A percentile compares a stretch with the other conserved stretches of the same genome.
phyloP scores from a whole-genome alignment of 148 eudicot genomes.

The Amaranthus cruentus region DNA sequence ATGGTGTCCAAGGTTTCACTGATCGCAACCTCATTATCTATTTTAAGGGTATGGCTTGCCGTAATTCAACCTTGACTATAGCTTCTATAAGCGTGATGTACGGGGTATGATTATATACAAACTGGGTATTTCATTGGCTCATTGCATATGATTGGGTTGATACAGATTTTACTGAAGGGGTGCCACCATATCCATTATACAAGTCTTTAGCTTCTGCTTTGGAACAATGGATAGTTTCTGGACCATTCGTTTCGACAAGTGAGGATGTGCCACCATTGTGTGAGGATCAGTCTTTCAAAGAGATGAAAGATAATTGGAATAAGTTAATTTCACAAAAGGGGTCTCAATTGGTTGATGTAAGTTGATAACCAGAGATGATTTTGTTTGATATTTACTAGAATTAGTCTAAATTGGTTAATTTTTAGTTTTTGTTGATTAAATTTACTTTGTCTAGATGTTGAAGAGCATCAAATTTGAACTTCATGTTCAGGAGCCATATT shows the following conservation, averaged over 20 bases:
- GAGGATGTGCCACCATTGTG: slow-evolving; percentile 24
- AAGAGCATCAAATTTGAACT: slow-evolving; percentile 55
- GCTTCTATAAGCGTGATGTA: too few species aligned
- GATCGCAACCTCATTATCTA: too few species aligned
- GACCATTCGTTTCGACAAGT: slow-evolving; percentile 30
- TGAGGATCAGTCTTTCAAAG: slow-evolving; percentile 34
- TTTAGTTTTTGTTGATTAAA: neutral
- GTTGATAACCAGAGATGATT: slow-evolving; percentile 14
- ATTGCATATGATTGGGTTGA: neutral
- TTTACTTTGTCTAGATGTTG: slow-evolving; percentile 40
- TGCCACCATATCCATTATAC: slow-evolving; percentile 72
- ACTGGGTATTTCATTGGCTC: too few species aligned
- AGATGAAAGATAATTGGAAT: slow-evolving; percentile 48
- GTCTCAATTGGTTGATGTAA: slow-evolving; percentile 49
- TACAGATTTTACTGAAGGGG: slow-evolving; percentile 38
- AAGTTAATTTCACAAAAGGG: slow-evolving; percentile 48
- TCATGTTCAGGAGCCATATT: slow-evolving; percentile 88
- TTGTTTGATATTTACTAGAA: neutral
- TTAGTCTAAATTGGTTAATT: neutral
- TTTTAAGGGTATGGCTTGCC: too few species aligned
- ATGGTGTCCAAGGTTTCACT: too few species aligned
- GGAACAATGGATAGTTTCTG: slow-evolving; percentile 39
- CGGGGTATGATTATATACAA: too few species aligned
- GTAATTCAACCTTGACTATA: too few species aligned
- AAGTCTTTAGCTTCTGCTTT: slow-evolving; percentile 58